Conservation (phyloP, 257 asterid species). For the Primulina huaijiensis region DNA sequence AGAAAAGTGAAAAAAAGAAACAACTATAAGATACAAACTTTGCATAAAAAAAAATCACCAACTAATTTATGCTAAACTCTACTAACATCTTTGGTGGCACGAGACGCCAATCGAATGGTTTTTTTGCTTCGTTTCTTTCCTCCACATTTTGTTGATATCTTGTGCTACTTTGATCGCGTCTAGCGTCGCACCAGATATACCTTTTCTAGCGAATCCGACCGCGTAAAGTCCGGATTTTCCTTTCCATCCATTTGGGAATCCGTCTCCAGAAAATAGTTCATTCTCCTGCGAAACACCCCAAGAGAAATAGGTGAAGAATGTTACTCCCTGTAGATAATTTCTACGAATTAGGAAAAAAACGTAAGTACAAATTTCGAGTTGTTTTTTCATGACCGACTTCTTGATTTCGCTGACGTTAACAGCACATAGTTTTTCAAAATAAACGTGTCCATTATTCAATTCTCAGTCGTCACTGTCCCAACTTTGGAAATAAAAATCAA, state of each 20-base stretch:
- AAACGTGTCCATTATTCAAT: constrained; percentile 22
- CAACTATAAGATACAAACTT: background rate
- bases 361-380: background rate
- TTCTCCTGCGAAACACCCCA: constrained; percentile 44
- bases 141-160: constrained; percentile 79
- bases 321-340: background rate
- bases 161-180: constrained; percentile 75
- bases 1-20: constrained; percentile 5
- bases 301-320: background rate
- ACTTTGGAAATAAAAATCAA: constrained; percentile 36
- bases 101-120: constrained; percentile 43
- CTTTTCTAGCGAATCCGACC: constrained; percentile 84
- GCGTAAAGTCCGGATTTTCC: constrained; percentile 80
- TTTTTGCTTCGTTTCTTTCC: constrained; percentile 58
- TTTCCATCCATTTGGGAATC: constrained; percentile 91
- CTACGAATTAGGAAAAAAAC: background rate
- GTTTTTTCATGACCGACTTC: too few relatives aligned
- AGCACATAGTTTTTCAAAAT: background rate
- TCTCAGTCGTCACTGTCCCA: background rate
- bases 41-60: constrained; percentile 5
- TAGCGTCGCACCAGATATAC: constrained; percentile 77
- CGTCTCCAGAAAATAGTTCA: constrained; percentile 63
- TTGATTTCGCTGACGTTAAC: background rate
- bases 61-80: constrained; percentile 17
- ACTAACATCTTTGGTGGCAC: constrained; percentile 46